Evolutionary conservation across 768 basidiomycete species (phyloP), one percentile per base, ranked within the genome.

Genomic region (Piloderma croceum): DNA sequence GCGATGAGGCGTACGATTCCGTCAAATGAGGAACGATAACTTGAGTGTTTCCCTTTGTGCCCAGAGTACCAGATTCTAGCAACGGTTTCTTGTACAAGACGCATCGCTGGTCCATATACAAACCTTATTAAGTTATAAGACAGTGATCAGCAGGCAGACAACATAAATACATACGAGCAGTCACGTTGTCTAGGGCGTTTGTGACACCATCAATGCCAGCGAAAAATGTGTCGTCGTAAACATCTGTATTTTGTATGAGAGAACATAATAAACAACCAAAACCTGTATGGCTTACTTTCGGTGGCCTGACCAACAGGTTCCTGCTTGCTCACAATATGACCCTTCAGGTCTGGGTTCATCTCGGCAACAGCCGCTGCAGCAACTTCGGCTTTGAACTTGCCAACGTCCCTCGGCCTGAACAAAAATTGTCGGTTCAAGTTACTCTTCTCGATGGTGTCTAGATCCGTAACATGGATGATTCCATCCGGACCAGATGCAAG

Each of bases 371-470:
- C 96, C 5, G 74, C 72, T 13, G 83, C 90, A 40, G 93, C 94
- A 24, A 92, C 89, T 60, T 96, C 93, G 12, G 92, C 77, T 66
- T 99, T 99, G 74, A 97, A 98, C 59, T 90, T 86, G 38, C 96
- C 93, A 7, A 99, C 67, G 59, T 99, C 96, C 64, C 94, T 96
- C 3, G 92, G 65, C 34, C 96, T 78, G 77, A 99, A 99, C 50
- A 99, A 69, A 77, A 99, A 99, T 60, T 99, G 96, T 43, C 96
- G 72, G 63, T 99, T 99, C 41, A 99, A 65, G 62, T 99, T 99
- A 53, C 89, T 92, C 77, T 99, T 99, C 70, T 99, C 96, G 58
- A 99, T 99, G 22, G 93, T 97, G 62, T 99, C 96, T 53, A 99
- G 64, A 62, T 99, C 96, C 5, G 96, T 98, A 41, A 98, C 90